These are phyloP conservation scores for Acephala macrosclerotiorum DNA, from an alignment of 2,329 filamentous ascomycete genomes.

Conservation along the genomic window DNA sequence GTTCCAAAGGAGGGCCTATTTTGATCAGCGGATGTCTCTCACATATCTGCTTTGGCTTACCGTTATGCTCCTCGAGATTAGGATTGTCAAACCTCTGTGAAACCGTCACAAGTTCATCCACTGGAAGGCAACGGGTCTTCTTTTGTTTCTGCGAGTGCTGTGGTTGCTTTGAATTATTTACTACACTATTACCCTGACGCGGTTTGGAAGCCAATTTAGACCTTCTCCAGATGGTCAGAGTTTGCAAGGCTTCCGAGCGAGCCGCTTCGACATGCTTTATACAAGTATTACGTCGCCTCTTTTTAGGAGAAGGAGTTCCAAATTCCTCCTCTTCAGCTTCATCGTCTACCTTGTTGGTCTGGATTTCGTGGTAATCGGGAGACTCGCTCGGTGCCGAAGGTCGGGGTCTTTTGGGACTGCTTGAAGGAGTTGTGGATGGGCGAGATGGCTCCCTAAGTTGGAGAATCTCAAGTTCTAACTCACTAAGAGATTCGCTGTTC, in stretches of 20 bases:
- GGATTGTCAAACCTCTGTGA: conserved; percentile 20
- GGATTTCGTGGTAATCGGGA: not conserved
- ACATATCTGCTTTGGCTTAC: conserved; percentile 16
- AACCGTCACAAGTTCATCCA: conserved; percentile 31
- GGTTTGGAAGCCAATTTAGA: not conserved
- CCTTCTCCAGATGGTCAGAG: not conserved
- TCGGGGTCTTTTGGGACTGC: conserved; percentile 1
- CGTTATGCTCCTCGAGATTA: conserved; percentile 18
- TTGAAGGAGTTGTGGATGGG: not conserved
- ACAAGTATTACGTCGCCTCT: not conserved
- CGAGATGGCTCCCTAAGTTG: not conserved
- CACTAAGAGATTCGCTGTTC: conserved; percentile 5
- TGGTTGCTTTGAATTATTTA: conserved; percentile 8
- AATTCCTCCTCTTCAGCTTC: not conserved
- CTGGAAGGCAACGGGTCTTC: conserved; percentile 30
- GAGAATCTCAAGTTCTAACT: conserved; percentile 3
- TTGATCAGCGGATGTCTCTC: not conserved
- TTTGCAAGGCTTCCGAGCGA: not conserved
- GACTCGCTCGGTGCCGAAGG: not conserved
- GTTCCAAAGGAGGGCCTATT: conserved; percentile 24
- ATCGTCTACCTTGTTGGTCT: not conserved
- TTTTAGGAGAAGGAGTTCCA: not conserved
- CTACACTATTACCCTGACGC: not conserved
- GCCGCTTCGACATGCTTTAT: not conserved
- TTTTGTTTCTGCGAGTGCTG: conserved; percentile 22